Evolutionary conservation across 352 stramenopile genomes (phyloP), one percentile per base, ranked within the genome.

Genomic region (Pythium guiyangense): DNA sequence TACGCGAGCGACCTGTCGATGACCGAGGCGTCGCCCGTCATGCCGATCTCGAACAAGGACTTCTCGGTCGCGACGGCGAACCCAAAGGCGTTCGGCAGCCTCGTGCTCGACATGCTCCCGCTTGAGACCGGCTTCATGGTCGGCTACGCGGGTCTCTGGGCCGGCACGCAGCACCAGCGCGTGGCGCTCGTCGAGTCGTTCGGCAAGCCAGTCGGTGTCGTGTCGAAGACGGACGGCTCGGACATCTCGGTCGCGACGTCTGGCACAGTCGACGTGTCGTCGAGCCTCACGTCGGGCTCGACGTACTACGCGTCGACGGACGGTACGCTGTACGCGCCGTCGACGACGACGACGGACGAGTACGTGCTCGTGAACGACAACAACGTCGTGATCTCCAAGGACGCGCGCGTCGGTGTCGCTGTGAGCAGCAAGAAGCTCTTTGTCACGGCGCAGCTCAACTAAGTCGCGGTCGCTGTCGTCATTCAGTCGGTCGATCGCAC

Each of bases 351-450:
- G 12, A 70, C 62, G 49, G 74, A 81, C 61, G 62, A 74, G 14
- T 90, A 79, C 54, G 73, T 90, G 54, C 72, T 88, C 44, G 81
- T 73, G 51, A 67, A 82, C 52, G 76, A 83, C 62, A 85, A 89
- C 72, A 85, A 59, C 55, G 59, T 90, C 35, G 76, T 92, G 49
- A 73, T 90, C 54, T 90, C 82, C 52, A 90, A 89, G 66, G 79
- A 90, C 51, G 69, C 78, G 18, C 68, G 87, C 27, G 78, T 92
- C 12, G 79, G 82, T 48, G 70, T 90, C 22, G 82, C 82, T 46
- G 62, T 92, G 52, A 77, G 73, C 67, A 62, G 57, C 60, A 71
- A 72, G 49, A 86, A 83, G 57, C 63, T 92, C 12, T 77, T 87
- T 40, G 73, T 90, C 49, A 79, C 68, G 3, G 68, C 44, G 4